Conservation (phyloP, 345 rosid species). For the Citrus maxima region DNA sequence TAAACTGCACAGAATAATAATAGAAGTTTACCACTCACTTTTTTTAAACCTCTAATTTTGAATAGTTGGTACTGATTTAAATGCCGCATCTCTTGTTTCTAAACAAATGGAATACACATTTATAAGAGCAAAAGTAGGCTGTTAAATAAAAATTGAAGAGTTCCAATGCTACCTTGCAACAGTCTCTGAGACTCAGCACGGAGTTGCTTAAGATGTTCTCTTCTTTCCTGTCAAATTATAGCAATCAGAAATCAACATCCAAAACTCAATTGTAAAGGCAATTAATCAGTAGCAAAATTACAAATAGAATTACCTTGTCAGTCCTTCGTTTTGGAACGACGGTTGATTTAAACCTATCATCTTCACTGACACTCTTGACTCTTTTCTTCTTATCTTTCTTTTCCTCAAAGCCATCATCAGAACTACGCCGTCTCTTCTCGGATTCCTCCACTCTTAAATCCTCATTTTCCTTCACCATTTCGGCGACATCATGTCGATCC, state of each 20-base stretch:
- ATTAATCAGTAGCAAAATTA: background rate
- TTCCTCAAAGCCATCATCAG: slow-evolving; percentile 20
- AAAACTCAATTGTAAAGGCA: background rate
- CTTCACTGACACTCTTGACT: slow-evolving; percentile 28
- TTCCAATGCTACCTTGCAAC: slow-evolving; percentile 51
- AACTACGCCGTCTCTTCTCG: slow-evolving; percentile 16
- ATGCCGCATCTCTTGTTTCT: slow-evolving; percentile 85
- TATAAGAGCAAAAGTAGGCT: background rate
- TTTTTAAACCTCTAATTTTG: slow-evolving; percentile 61
- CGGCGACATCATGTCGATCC: slow-evolving; percentile 20
- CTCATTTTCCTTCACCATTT: background rate
- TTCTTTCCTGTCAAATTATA: slow-evolving; percentile 55
- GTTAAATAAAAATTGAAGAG: background rate
- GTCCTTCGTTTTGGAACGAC: slow-evolving; percentile 38
- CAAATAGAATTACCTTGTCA: slow-evolving; percentile 38
- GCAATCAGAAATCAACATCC: background rate
- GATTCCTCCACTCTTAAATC: slow-evolving; percentile 12
- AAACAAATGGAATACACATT: slow-evolving; percentile 1
- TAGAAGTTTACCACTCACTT: slow-evolving; percentile 42
- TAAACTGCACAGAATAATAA: background rate
- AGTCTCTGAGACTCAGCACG: slow-evolving; percentile 84
- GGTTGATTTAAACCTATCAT: slow-evolving; percentile 30
- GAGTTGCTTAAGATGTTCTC: slow-evolving; percentile 55
- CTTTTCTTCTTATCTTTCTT: slow-evolving; percentile 30
- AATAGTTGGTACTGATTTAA: slow-evolving; percentile 60